Evolutionary conservation across 1,284 basidiomycete species (phyloP).

Genomic region (Polyporus tsugae): DNA sequence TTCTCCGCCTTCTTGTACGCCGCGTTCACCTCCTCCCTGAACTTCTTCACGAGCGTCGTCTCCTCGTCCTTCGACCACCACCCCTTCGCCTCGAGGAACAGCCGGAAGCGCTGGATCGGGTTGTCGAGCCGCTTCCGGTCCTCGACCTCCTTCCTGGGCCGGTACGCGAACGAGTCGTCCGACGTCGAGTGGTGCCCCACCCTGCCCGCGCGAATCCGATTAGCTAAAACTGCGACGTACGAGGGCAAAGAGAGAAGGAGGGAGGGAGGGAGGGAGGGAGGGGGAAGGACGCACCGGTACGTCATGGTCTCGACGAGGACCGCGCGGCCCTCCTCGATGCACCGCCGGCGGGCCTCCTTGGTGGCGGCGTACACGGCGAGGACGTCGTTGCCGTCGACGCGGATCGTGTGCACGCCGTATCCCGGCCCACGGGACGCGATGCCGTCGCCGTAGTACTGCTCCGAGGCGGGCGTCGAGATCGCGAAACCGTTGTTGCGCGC

Average conservation of each 20-base stretch:
- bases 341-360: conserved; percentile 79
- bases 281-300: conserved; percentile 64
- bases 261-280: neutral
- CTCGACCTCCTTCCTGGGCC: conserved; percentile 86
- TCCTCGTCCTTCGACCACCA: conserved; percentile 90
- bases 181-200: conserved; percentile 97
- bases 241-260: neutral
- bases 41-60: conserved; percentile 70
- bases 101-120: conserved; percentile 85
- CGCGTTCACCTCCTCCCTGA: conserved; percentile 79
- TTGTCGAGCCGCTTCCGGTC: conserved; percentile 89
- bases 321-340: conserved; percentile 82
- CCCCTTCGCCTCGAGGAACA: conserved; percentile 82
- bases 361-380: conserved; percentile 88
- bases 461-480: conserved; percentile 90
- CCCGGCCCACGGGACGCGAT: conserved; percentile 92
- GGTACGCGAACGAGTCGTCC: conserved; percentile 93
- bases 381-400: conserved; percentile 95
- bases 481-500: conserved; percentile 93
- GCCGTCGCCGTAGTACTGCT: conserved; percentile 95
- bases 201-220: conserved; percentile 41
- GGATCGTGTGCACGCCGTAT: conserved; percentile 91
- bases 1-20: conserved; percentile 84
- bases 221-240: neutral
- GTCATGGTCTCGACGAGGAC: conserved; percentile 94